These are phyloP conservation scores for Phytopythium ostracodes DNA, from an alignment of 352 stramenopile species.

Conservation along the genomic window DNA sequence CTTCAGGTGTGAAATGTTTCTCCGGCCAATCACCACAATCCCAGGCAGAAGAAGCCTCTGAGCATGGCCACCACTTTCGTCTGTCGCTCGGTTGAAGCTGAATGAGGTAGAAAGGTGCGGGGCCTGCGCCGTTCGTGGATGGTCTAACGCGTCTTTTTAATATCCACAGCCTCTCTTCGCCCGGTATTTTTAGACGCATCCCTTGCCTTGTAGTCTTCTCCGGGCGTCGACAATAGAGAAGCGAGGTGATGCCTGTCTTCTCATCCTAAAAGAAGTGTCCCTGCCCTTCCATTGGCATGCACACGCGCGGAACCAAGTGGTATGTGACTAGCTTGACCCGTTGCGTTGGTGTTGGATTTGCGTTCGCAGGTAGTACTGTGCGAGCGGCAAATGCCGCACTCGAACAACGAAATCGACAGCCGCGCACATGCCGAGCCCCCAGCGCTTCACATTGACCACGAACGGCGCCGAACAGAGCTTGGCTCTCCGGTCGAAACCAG, in stretches of 20 bases:
- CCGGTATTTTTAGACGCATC: neutral
- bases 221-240: neutral
- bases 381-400: conserved; percentile 2
- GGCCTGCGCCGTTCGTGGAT: neutral
- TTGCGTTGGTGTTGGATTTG: neutral
- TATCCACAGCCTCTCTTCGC: neutral
- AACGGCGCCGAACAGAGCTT: too few species aligned
- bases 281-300: neutral
- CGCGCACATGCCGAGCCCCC: neutral
- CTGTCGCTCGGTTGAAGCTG: neutral
- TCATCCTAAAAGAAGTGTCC: neutral
- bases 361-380: neutral
- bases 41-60: too few species aligned
- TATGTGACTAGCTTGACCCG: neutral
- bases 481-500: neutral
- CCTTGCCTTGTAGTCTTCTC: neutral
- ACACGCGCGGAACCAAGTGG: conserved; percentile 1
- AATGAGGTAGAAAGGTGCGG: neutral
- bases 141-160: neutral
- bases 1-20: neutral
- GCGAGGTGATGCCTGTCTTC: neutral
- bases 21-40: neutral
- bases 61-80: neutral
- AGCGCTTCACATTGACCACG: neutral
- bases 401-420: neutral